Evolutionary conservation across 2,329 filamentous ascomycete genomes (phyloP), one percentile per base, ranked within the genome.

Genomic region (Pseudocercospora macadamiae): DNA sequence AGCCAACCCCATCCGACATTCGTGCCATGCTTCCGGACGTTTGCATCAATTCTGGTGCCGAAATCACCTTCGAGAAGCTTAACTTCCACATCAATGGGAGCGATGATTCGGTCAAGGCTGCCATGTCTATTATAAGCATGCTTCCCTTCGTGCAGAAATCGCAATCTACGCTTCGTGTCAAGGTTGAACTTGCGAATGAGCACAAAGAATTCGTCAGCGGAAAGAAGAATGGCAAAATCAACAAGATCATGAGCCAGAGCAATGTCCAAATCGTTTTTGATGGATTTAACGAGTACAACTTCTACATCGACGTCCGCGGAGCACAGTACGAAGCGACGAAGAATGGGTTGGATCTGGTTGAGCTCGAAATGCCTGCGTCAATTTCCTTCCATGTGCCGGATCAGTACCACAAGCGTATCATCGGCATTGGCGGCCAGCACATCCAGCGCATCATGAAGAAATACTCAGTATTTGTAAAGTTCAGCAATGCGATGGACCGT

Each of bases 381-480:
- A 97, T 99, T 72, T 97, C 95, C 0, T 99, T 99, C 82, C 95
- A 99, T 71, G 95, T 99, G 25, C 95, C 95, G 3, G 95, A 99
- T 70, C 95, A 97, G 76, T 99, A 99, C 74, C 95, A 99, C 78
- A 99, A 99, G 80, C 92, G 95, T 49, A 99, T 99, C 71, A 99
- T 99, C 64, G 95, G 95, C 53, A 97, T 99, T 69, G 95, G 95
- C 61, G 95, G 95, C 8, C 93, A 97, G 74, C 95, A 99, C 72
- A 99, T 99, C 67, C 95, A 99, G 76, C 91, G 93, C 55, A 97
- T 99, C 79, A 99, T 99, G 95, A 97, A 99, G 82, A 97, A 97
- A 78, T 96, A 99, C 77, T 97, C 95, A 0, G 95, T 99, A 67
- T 99, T 99, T 70, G 95, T 99, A 79, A 99, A 99, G 74, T 99